Base-by-base conservation (phyloP, 2,329 filamentous ascomycete species). In the Fusarium foetens region DNA sequence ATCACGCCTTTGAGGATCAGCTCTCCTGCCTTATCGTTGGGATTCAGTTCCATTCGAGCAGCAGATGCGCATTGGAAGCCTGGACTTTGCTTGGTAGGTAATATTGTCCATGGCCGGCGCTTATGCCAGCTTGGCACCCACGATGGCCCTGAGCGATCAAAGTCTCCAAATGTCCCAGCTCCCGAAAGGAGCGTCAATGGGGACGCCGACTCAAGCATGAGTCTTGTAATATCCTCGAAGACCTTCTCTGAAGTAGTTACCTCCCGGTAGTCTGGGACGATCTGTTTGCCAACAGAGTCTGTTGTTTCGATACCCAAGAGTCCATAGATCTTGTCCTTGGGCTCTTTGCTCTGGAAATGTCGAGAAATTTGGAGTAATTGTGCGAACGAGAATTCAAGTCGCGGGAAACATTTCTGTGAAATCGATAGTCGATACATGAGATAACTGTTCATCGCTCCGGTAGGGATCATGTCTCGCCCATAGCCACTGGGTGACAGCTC, bases 181-280 rank as follows among this genome's bases (percentile, higher is more conserved):
- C 52, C 52, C 0, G 52, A 55, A 16, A 43, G n/a, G 1, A 43
- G 23, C 0, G 52, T 43, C 1, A 54, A 2, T 0, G 49, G 13
- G 0, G 9, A 39, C 1, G 3, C 21, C 1, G 51, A 5, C 3
- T 17, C 3, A 0, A 42, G 21, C 12, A 55, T 7, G 0, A 55
- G 27, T 0, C 21, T 16, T 0, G 36, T 4, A 1, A 43, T 8
- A 16, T 43, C 11, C 14, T 54, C 25, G 1, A 2, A 54, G 0
- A 43, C 27, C 4, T 1, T 42, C 9, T 54, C 5, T 2, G 6
- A 2, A 0, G 11, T 8, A 0, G 36, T 54, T 16, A 0, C 11
- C 4, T 55, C 12, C 1, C 27, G 16, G 10, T 55, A 43, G 1
- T 43, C 52, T 6, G 52, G 27, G 8, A 55, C 6, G 17, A 43